A percentile compares a stretch with the other conserved stretches of the same genome.
Conservation (phyloP, 306 rosid genomes). For the Macrotyloma uniflorum region DNA sequence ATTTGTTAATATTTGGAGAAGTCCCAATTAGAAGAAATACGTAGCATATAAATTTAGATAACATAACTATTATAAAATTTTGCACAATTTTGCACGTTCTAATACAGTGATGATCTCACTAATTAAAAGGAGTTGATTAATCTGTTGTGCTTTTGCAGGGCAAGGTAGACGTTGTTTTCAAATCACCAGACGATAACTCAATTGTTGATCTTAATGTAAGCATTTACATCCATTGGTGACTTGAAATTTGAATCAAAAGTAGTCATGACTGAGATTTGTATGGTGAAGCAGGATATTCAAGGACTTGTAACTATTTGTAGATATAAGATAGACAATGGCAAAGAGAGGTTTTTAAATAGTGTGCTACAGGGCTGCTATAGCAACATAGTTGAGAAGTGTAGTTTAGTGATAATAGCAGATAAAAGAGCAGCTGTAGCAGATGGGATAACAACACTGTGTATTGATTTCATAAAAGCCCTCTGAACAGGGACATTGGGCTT, state of each 20-base stretch:
- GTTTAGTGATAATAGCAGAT: too few species aligned
- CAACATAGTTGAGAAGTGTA: neutral
- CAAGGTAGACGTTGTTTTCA: too few species aligned
- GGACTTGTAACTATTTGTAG: slow-evolving; percentile 59
- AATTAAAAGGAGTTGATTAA: too few species aligned
- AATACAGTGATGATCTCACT: too few species aligned
- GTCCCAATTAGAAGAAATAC: too few species aligned
- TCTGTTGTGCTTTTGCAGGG: too few species aligned
- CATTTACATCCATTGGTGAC: neutral
- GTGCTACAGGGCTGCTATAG: neutral
- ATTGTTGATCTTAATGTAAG: slow-evolving; percentile 76
- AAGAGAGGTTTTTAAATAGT: neutral
- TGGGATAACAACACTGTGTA: neutral
- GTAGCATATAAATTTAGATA: too few species aligned
- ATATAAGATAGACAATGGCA: neutral
- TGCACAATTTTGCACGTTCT: too few species aligned
- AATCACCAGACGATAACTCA: slow-evolving; percentile 66
- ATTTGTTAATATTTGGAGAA: too few species aligned
- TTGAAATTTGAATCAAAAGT: slow-evolving; percentile 23
- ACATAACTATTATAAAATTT: too few species aligned
- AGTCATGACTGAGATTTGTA: slow-evolving; percentile 26
- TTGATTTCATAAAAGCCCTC: neutral
- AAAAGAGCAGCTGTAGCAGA: neutral
- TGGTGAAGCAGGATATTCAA: slow-evolving; percentile 76
- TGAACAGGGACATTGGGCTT: too few species aligned